These are phyloP conservation scores for Cladosporium oxysporum DNA, from an alignment of 2,329 filamentous ascomycete genomes.

Conservation along the genomic window DNA sequence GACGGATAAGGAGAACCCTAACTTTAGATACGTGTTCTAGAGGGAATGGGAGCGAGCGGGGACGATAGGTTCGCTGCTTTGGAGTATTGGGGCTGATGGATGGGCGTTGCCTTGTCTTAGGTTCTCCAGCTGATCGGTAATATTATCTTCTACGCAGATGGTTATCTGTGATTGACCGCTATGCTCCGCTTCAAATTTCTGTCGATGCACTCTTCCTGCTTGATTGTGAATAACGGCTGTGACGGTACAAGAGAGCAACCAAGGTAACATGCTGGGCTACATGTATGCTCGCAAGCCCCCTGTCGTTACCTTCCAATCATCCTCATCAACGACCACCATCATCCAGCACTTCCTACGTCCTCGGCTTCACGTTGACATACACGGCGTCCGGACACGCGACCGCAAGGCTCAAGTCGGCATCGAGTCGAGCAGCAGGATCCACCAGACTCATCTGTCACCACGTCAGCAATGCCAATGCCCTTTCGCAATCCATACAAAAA, in stretches of 20 bases:
- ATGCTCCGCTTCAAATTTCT: neutral
- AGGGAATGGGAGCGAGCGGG: neutral
- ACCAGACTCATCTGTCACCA: neutral
- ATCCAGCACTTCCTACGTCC: neutral
- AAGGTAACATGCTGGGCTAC: neutral
- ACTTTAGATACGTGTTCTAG: constrained; percentile 39
- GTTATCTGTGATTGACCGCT: neutral
- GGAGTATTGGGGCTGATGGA: neutral
- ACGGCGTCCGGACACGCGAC: neutral
- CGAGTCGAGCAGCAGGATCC: neutral
- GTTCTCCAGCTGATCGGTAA: neutral
- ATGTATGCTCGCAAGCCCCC: too few species aligned
- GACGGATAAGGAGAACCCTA: constrained; percentile 36
- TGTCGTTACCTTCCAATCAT: too few species aligned
- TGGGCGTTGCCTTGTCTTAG: neutral
- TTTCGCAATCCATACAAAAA: neutral
- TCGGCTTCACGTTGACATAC: neutral
- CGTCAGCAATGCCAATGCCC: neutral
- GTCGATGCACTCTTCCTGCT: neutral
- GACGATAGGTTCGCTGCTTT: neutral
- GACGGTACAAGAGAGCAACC: neutral
- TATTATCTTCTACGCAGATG: neutral
- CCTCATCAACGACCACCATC: too few species aligned
- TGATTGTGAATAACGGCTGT: neutral
- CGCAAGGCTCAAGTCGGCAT: neutral